Evolutionary conservation across 225 moss, liverwort and hornwort genomes (phyloP).

Genomic region (Pleurozium schreberi): DNA sequence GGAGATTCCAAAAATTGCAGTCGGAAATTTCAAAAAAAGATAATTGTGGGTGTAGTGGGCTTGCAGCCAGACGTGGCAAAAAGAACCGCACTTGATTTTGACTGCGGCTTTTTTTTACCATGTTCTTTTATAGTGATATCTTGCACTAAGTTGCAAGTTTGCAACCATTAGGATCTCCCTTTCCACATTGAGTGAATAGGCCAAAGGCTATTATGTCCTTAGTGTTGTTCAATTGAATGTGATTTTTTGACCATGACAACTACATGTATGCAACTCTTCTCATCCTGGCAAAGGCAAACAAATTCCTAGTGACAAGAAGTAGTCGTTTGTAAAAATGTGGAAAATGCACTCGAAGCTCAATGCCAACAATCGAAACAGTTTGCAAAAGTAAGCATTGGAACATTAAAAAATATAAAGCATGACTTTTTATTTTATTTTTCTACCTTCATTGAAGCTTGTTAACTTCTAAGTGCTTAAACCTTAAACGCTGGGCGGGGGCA

Average conservation of each 20-base stretch:
- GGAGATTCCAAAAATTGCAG: no score
- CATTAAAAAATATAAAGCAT: background rate
- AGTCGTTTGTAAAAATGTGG: background rate
- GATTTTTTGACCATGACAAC: background rate
- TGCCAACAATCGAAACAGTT: background rate
- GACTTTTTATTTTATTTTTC: background rate
- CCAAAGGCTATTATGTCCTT: fast-evolving
- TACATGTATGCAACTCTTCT: background rate
- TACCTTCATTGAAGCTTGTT: background rate
- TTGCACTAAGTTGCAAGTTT: background rate
- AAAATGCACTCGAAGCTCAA: background rate
- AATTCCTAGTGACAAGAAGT: background rate
- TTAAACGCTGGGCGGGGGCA: no score
- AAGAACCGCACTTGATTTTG: no score
- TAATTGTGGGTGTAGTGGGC: no score
- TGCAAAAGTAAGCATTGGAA: background rate
- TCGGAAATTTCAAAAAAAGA: no score
- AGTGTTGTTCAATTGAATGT: background rate
- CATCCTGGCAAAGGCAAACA: fast-evolving
- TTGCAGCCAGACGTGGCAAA: no score
- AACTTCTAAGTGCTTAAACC: background rate
- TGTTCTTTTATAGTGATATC: background rate
- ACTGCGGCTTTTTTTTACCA: no score
- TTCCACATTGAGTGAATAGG: background rate
- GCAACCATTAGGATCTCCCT: background rate